A percentile compares a stretch with the other conserved stretches of the same genome.
Evolutionary conservation across 169 alveolate genomes (phyloP).

Genomic region (Plasmodium cynomolgi): DNA sequence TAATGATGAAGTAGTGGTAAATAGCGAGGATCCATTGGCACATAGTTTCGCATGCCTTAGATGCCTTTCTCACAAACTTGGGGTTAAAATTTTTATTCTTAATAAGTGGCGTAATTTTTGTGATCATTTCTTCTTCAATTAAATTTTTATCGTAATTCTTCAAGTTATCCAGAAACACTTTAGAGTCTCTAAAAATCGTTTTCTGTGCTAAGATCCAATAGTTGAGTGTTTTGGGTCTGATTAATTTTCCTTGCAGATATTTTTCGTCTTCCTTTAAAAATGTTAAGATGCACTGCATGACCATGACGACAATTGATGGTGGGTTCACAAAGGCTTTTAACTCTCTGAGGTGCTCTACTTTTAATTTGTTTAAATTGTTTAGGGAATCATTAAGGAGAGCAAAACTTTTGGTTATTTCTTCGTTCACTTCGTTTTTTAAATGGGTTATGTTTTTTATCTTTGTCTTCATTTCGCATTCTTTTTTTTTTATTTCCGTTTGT

Average conservation of each 20-base stretch:
- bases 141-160: constrained; percentile 56
- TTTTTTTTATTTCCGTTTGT: constrained; percentile 63
- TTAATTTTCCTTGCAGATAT: constrained; percentile 45
- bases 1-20: constrained; percentile 60
- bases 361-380: constrained; percentile 55
- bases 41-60: constrained; percentile 75
- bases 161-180: constrained; percentile 50
- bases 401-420: constrained; percentile 72
- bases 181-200: constrained; percentile 70
- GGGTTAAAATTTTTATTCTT: constrained; percentile 74
- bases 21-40: constrained; percentile 75
- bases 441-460: constrained; percentile 52
- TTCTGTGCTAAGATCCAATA: constrained; percentile 74
- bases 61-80: constrained; percentile 68
- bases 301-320: constrained; percentile 67
- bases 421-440: constrained; percentile 66
- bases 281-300: constrained; percentile 66
- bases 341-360: constrained; percentile 75
- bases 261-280: constrained; percentile 72
- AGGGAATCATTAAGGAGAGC: constrained; percentile 51
- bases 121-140: constrained; percentile 73
- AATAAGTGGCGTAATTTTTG: constrained; percentile 41
- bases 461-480: constrained; percentile 66
- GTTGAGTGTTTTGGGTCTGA: constrained; percentile 41
- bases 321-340: constrained; percentile 72